These are phyloP conservation scores for Coleophoma eucalyptorum DNA, from an alignment of 2,329 filamentous ascomycete genomes.

Conservation along the genomic window DNA sequence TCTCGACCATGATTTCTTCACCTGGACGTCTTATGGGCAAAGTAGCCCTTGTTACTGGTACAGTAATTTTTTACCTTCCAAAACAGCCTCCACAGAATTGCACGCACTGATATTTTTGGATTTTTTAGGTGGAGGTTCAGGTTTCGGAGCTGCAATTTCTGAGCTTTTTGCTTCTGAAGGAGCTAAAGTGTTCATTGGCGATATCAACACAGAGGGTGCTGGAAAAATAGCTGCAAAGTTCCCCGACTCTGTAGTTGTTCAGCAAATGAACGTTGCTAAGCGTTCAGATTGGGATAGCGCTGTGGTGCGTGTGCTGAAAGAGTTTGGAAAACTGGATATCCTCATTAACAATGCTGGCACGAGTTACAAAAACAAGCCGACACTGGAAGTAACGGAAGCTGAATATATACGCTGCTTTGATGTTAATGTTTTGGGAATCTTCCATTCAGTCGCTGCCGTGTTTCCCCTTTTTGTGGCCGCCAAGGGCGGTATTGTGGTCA, in stretches of 20 bases:
- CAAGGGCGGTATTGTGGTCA: slow-evolving; percentile 54
- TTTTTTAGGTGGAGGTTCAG: slow-evolving; percentile 25
- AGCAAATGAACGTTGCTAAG: neutral
- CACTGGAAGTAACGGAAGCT: slow-evolving; percentile 53
- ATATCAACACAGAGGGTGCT: slow-evolving; percentile 50
- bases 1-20: neutral
- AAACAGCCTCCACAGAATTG: neutral
- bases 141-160: slow-evolving; percentile 58
- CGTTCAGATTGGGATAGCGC: slow-evolving; percentile 44
- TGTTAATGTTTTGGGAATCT: slow-evolving; percentile 64
- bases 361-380: slow-evolving; percentile 45
- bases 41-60: neutral
- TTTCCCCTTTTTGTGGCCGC: slow-evolving; percentile 54
- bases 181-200: slow-evolving; percentile 53
- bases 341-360: slow-evolving; percentile 56
- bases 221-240: slow-evolving; percentile 33
- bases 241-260: neutral
- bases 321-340: slow-evolving; percentile 46
- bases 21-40: neutral
- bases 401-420: slow-evolving; percentile 62
- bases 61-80: neutral
- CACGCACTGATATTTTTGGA: neutral
- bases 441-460: slow-evolving; percentile 51
- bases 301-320: slow-evolving; percentile 36
- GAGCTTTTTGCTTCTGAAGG: slow-evolving; percentile 52